phyloP scores from a whole-genome alignment of 371 early-diverging fungal species.

The Mucor sp. region DNA sequence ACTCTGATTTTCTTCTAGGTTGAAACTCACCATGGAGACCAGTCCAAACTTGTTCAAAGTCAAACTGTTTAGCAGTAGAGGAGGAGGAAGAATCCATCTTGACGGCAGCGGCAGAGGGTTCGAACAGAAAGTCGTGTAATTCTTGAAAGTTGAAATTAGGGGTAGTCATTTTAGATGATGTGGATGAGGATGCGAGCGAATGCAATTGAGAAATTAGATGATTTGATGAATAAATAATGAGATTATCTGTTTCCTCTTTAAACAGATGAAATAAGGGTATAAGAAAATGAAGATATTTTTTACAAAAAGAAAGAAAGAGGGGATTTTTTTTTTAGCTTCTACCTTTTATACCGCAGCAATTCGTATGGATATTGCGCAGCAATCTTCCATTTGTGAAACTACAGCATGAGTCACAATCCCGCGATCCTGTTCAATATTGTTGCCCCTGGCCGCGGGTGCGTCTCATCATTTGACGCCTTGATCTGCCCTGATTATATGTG shows the following conservation, averaged over 20 bases:
- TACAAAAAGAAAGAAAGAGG: slow-evolving; percentile 6
- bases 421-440: neutral
- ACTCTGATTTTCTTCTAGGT: slow-evolving; percentile 1
- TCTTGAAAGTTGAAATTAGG: slow-evolving; percentile 17
- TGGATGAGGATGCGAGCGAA: neutral
- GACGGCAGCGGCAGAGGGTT: neutral
- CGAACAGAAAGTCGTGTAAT: slow-evolving; percentile 20
- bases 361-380: slow-evolving; percentile 11
- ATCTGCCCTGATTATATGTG: neutral
- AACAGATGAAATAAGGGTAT: slow-evolving; percentile 7
- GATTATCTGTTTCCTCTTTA: neutral
- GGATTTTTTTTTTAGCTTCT: neutral
- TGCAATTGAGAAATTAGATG: neutral
- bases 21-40: slow-evolving; percentile 21
- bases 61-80: slow-evolving; percentile 10
- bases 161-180: slow-evolving; percentile 10
- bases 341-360: slow-evolving; percentile 20
- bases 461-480: slow-evolving; percentile 1
- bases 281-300: neutral
- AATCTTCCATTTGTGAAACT: slow-evolving; percentile 10
- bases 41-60: slow-evolving; percentile 24
- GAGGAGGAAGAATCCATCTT: neutral
- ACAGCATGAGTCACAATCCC: slow-evolving; percentile 10
- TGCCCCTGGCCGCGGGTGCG: neutral
- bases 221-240: neutral